A percentile compares a stretch with the other conserved stretches of the same genome.
Evolutionary conservation across 768 basidiomycete species (phyloP).

Genomic region (Boletus bicolor): DNA sequence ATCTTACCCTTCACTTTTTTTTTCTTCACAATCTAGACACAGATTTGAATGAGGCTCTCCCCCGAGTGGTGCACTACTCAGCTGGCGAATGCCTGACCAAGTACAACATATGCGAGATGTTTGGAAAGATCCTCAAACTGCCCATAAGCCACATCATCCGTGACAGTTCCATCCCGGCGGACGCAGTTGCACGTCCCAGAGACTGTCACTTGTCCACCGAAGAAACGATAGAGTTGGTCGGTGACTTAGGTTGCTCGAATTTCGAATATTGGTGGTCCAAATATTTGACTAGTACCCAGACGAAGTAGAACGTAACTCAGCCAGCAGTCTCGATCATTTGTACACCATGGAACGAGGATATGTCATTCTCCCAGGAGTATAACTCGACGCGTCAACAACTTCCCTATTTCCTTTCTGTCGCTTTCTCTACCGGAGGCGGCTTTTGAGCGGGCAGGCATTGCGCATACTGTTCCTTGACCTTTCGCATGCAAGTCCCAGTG

Average conservation of each 20-base stretch:
- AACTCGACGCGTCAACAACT: neutral
- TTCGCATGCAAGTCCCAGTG: neutral
- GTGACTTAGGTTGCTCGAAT: constrained; percentile 55
- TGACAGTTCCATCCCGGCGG: constrained; percentile 62
- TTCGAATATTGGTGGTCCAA: constrained; percentile 87
- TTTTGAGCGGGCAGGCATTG: constrained; percentile 7
- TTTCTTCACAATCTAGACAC: neutral
- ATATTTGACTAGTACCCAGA: constrained; percentile 34
- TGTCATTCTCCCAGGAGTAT: neutral
- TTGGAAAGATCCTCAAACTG: constrained; percentile 65
- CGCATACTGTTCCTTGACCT: constrained; percentile 26
- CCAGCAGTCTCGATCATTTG: neutral
- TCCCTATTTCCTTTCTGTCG: neutral
- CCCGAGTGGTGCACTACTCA: constrained; percentile 80
- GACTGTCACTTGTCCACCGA: constrained; percentile 77
- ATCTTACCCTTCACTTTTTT: neutral
- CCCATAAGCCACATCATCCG: constrained; percentile 75
- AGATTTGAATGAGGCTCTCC: constrained; percentile 34
- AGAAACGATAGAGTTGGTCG: constrained; percentile 68
- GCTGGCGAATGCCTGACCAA: constrained; percentile 83
- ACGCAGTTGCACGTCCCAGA: constrained; percentile 71
- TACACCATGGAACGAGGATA: constrained; percentile 5
- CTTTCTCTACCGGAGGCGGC: constrained; percentile 10
- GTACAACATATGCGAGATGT: constrained; percentile 85
- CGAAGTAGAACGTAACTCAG: constrained; percentile 10